Conservation (phyloP, 2,329 filamentous ascomycete genomes). For the Diplodia mutila region DNA sequence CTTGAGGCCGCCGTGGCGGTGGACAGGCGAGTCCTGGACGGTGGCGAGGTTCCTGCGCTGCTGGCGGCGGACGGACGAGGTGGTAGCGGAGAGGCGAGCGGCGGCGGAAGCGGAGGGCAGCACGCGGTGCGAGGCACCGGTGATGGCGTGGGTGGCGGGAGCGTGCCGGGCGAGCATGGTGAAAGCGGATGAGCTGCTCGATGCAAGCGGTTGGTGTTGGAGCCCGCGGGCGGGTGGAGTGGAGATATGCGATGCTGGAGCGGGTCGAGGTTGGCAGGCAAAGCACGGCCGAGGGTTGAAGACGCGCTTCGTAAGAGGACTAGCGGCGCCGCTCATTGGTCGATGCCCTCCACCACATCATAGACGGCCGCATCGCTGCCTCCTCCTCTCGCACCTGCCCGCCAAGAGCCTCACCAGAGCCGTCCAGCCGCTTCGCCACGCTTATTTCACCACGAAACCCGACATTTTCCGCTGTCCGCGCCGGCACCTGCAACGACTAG, state of each 20-base stretch:
- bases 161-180: slow-evolving; percentile 49
- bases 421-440: not conserved
- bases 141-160: slow-evolving; percentile 45
- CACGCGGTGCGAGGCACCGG: slow-evolving; percentile 46
- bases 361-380: slow-evolving; percentile 15
- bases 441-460: not conserved
- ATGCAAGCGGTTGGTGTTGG: slow-evolving; percentile 27
- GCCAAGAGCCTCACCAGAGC: not conserved
- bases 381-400: not conserved
- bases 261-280: slow-evolving; percentile 22
- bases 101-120: slow-evolving; percentile 45
- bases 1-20: slow-evolving; percentile 80
- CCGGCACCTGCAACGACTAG: not conserved
- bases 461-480: not conserved
- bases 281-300: slow-evolving; percentile 19
- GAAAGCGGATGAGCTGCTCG: slow-evolving; percentile 28
- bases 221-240: slow-evolving; percentile 25
- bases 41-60: slow-evolving; percentile 70
- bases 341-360: slow-evolving; percentile 30
- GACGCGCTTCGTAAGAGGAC: slow-evolving; percentile 22
- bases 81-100: slow-evolving; percentile 48
- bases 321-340: slow-evolving; percentile 31
- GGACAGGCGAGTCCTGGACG: slow-evolving; percentile 61
- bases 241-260: slow-evolving; percentile 20
- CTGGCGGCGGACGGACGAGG: slow-evolving; percentile 40